A percentile compares a stretch with the other conserved stretches of the same genome.
Evolutionary conservation across 805 yeast species (phyloP).

Genomic region (Metschnikowia dekortorum): DNA sequence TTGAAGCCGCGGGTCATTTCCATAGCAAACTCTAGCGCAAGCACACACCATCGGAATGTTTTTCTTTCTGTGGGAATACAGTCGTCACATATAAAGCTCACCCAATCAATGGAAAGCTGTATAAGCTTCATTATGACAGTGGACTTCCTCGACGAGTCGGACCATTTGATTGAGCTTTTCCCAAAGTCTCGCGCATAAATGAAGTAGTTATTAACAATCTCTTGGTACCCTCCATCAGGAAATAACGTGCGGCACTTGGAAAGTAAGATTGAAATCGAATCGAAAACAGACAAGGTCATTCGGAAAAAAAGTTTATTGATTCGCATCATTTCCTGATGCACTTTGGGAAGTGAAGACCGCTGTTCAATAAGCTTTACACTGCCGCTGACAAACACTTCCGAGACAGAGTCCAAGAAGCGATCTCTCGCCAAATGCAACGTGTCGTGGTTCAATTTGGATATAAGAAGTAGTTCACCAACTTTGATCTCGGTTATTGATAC

Average conservation of each 20-base stretch:
- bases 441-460: slow-evolving; percentile 55
- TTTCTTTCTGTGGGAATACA: slow-evolving; percentile 88
- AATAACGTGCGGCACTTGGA: slow-evolving; percentile 51
- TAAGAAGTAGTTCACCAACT: slow-evolving; percentile 62
- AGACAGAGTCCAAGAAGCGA: slow-evolving; percentile 50
- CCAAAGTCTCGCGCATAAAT: slow-evolving; percentile 80
- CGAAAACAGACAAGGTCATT: slow-evolving; percentile 61
- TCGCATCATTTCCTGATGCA: slow-evolving; percentile 67
- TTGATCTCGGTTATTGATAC: slow-evolving; percentile 54
- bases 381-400: slow-evolving; percentile 41
- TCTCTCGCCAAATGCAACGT: slow-evolving; percentile 52
- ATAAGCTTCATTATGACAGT: slow-evolving; percentile 68
- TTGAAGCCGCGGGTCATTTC: slow-evolving; percentile 88
- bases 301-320: slow-evolving; percentile 64
- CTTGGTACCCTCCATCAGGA: slow-evolving; percentile 60
- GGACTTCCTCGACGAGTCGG: slow-evolving; percentile 64
- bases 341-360: slow-evolving; percentile 65
- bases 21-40: slow-evolving; percentile 94
- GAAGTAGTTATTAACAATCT: slow-evolving; percentile 67
- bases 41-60: slow-evolving; percentile 94
- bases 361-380: slow-evolving; percentile 47
- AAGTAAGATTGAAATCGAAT: slow-evolving; percentile 49
- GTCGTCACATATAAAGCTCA: slow-evolving; percentile 87
- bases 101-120: slow-evolving; percentile 82
- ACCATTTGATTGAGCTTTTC: slow-evolving; percentile 58